Conservation (phyloP, 768 basidiomycete species). For the Hypholoma fasciculare region DNA sequence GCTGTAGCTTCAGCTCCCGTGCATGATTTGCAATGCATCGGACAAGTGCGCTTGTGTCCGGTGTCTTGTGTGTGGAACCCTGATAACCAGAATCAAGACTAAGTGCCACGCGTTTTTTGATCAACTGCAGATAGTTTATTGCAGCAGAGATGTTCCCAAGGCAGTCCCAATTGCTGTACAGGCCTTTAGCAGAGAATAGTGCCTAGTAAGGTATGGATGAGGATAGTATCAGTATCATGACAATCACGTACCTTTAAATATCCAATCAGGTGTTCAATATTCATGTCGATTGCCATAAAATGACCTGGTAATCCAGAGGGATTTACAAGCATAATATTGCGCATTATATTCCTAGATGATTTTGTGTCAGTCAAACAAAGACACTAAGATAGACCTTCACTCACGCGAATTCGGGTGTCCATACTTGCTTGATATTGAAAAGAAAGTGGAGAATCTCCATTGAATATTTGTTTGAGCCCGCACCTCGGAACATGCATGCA, state of each 20-base stretch:
- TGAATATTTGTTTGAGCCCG: slow-evolving; percentile 31
- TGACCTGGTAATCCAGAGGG: slow-evolving; percentile 27
- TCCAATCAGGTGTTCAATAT: slow-evolving; percentile 32
- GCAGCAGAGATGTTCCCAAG: slow-evolving; percentile 31
- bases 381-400: neutral
- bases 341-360: neutral
- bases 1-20: slow-evolving; percentile 15
- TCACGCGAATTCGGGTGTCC: neutral
- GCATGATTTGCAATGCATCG: slow-evolving; percentile 22
- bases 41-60: slow-evolving; percentile 17
- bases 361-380: too few species aligned
- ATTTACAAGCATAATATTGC: slow-evolving; percentile 28
- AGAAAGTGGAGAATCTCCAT: slow-evolving; percentile 30
- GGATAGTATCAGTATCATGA: too few species aligned
- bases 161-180: slow-evolving; percentile 30
- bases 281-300: slow-evolving; percentile 31
- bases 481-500: slow-evolving; percentile 30
- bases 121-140: slow-evolving; percentile 22
- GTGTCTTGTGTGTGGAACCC: slow-evolving; percentile 22
- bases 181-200: slow-evolving; percentile 29
- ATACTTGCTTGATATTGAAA: slow-evolving; percentile 11
- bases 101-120: slow-evolving; percentile 26
- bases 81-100: slow-evolving; percentile 24
- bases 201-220: slow-evolving; percentile 7
- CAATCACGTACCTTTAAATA: slow-evolving; percentile 10